phyloP scores from a whole-genome alignment of 345 rosid genomes.

The Salix brachista region DNA sequence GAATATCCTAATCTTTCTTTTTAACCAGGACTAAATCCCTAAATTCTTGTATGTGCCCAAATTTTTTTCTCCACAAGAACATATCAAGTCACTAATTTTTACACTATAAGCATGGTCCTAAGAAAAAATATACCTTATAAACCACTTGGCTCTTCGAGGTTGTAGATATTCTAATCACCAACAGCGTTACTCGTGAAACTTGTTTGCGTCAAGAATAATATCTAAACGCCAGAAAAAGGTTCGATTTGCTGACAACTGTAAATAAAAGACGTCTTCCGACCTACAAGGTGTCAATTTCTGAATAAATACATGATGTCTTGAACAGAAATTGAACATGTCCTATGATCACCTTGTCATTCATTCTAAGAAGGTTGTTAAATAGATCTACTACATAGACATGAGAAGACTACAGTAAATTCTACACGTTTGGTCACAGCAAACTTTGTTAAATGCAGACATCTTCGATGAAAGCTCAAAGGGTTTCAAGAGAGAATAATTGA shows the following conservation, averaged over 20 bases:
- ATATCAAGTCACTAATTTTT: too few species aligned
- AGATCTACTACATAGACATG: neutral
- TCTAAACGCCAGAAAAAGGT: neutral
- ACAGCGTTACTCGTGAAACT: neutral
- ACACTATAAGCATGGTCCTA: too few species aligned
- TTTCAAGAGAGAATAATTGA: neutral
- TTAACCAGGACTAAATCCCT: too few species aligned
- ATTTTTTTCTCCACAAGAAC: too few species aligned
- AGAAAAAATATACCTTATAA: too few species aligned
- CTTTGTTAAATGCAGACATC: neutral
- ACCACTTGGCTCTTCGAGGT: too few species aligned
- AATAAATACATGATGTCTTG: neutral
- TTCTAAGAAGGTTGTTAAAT: neutral
- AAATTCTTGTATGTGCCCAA: too few species aligned
- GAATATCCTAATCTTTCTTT: neutral
- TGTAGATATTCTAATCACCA: neutral
- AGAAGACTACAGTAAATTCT: constrained; percentile 2
- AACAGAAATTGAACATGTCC: neutral
- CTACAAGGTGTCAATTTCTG: neutral
- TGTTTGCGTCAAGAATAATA: neutral
- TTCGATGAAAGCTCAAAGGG: neutral
- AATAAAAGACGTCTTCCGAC: neutral
- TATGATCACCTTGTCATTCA: neutral
- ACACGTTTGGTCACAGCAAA: neutral
- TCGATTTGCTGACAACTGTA: neutral